Conservation (phyloP, 1,284 basidiomycete genomes). For the Tilletia setariae region DNA sequence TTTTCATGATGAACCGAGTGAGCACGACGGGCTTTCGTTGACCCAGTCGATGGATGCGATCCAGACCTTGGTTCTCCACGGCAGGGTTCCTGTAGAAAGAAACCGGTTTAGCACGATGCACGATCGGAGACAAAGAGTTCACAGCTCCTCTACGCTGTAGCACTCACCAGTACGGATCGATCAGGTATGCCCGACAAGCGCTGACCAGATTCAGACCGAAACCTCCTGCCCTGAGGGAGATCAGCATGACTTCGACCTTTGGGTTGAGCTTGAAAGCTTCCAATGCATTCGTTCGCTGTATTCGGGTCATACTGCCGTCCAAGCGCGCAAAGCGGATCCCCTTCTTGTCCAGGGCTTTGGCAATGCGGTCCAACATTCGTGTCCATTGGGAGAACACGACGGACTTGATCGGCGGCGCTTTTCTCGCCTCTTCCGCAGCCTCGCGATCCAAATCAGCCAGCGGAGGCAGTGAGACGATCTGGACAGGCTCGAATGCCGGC, state of each 20-base stretch:
- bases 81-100: slow-evolving; percentile 75
- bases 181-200: slow-evolving; percentile 72
- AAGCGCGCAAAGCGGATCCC: slow-evolving; percentile 43
- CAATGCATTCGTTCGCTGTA: slow-evolving; percentile 35
- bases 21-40: slow-evolving; percentile 47
- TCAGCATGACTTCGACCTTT: slow-evolving; percentile 45
- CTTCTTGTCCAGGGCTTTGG: slow-evolving; percentile 36
- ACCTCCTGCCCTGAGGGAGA: slow-evolving; percentile 51
- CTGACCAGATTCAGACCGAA: slow-evolving; percentile 68
- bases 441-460: background rate
- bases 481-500: slow-evolving; percentile 27
- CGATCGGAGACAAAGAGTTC: slow-evolving; percentile 17
- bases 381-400: slow-evolving; percentile 59
- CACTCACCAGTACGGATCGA: slow-evolving; percentile 87
- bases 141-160: too few species aligned
- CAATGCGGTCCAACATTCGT: slow-evolving; percentile 49
- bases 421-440: slow-evolving; percentile 23
- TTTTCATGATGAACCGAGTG: slow-evolving; percentile 48
- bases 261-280: slow-evolving; percentile 41
- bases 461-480: slow-evolving; percentile 28
- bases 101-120: background rate
- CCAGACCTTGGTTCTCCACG: slow-evolving; percentile 64
- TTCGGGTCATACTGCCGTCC: slow-evolving; percentile 49
- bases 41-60: slow-evolving; percentile 50
- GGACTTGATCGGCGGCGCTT: slow-evolving; percentile 44